Conservation (phyloP, 208 protist genomes). For the Vickermania spadyakhi region DNA sequence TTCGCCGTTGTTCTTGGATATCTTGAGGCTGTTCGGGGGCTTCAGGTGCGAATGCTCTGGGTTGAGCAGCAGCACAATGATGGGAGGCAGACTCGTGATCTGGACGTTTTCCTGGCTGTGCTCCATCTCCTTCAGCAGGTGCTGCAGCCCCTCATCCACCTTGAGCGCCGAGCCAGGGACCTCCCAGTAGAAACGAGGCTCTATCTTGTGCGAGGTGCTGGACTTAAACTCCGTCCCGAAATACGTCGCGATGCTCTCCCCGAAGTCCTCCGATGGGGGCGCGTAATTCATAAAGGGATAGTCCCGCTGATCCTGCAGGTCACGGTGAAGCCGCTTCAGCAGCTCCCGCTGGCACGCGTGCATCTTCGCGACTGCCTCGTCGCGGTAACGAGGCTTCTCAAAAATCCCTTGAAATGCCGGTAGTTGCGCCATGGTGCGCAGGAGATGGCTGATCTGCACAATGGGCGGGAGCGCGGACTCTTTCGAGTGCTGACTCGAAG, state of each 20-base stretch:
- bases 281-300: conserved; percentile 69
- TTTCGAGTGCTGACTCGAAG: conserved; percentile 33
- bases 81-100: conserved; percentile 79
- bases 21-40: conserved; percentile 71
- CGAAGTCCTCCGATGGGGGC: conserved; percentile 47
- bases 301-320: conserved; percentile 68
- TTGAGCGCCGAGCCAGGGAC: conserved; percentile 82
- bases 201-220: conserved; percentile 57
- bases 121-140: conserved; percentile 84
- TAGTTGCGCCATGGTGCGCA: conserved; percentile 73
- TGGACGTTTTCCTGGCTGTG: conserved; percentile 63
- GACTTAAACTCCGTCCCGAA: conserved; percentile 82
- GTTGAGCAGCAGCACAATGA: conserved; percentile 87
- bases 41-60: conserved; percentile 82
- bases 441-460: conserved; percentile 70
- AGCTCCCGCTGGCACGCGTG: conserved; percentile 54
- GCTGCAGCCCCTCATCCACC: conserved; percentile 86
- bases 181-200: conserved; percentile 84
- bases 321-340: conserved; percentile 69
- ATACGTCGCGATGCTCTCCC: conserved; percentile 53
- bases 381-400: conserved; percentile 53
- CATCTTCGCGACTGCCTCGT: conserved; percentile 83
- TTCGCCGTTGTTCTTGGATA: conserved; percentile 66
- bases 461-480: conserved; percentile 69
- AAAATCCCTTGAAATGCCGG: conserved; percentile 59